Conservation (phyloP, 805 yeast species). For the Candida krabiensis region DNA sequence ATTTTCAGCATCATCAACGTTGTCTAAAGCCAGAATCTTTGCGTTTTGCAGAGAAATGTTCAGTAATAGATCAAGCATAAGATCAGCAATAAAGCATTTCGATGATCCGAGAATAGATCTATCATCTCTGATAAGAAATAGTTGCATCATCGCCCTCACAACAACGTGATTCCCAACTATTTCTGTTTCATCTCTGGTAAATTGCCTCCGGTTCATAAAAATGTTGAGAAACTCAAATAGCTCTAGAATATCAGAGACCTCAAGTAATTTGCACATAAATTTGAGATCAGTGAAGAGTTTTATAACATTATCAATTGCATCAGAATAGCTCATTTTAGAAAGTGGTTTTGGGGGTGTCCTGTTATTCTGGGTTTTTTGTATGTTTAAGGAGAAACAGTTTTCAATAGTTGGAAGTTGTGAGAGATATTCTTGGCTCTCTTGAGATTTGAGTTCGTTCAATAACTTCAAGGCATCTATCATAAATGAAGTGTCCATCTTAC, state of each 20-base stretch:
- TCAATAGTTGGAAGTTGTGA: conserved; percentile 24
- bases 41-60: conserved; percentile 26
- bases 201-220: conserved; percentile 27
- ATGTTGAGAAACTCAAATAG: conserved; percentile 25
- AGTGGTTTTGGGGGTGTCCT: conserved; percentile 43
- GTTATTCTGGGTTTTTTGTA: conserved; percentile 49
- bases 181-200: conserved; percentile 27
- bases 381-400: conserved; percentile 45
- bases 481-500: conserved; percentile 2
- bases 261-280: conserved; percentile 33
- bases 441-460: conserved; percentile 5
- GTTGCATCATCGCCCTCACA: conserved; percentile 63
- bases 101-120: conserved; percentile 53
- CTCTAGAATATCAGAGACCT: conserved; percentile 30
- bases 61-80: conserved; percentile 31
- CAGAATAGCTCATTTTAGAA: conserved; percentile 27
- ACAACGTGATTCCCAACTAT: conserved; percentile 42
- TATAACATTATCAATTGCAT: conserved; percentile 18
- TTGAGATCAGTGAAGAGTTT: conserved; percentile 39
- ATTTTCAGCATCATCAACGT: conserved; percentile 15
- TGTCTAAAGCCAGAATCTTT: conserved; percentile 13
- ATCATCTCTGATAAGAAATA: conserved; percentile 63
- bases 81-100: conserved; percentile 34
- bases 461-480: conserved; percentile 8
- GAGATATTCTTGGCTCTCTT: conserved; percentile 17